Conservation (phyloP, 441 rosid genomes). For the Euphorbia celastroides region DNA sequence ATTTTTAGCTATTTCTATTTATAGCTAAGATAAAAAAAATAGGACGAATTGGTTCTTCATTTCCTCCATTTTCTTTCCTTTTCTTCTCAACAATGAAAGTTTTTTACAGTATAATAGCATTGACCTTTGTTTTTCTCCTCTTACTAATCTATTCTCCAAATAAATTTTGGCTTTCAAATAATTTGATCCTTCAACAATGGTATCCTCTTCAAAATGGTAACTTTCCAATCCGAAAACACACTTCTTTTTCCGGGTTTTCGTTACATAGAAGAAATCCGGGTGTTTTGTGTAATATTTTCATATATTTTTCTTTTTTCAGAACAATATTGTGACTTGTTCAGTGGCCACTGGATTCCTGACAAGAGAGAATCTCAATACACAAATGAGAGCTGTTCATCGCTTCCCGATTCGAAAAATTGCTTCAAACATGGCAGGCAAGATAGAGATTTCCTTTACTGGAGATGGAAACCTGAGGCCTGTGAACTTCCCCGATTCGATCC, state of each 20-base stretch:
- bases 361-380: conserved; percentile 44
- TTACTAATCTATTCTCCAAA: conserved; percentile 8
- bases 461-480: conserved; percentile 85
- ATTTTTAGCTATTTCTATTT: neutral
- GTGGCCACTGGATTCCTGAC: conserved; percentile 73
- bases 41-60: neutral
- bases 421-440: conserved; percentile 63
- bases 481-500: conserved; percentile 64
- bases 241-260: neutral
- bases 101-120: conserved; percentile 4
- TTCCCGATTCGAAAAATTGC: conserved; percentile 71
- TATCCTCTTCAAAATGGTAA: conserved; percentile 15
- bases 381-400: conserved; percentile 54
- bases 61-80: neutral
- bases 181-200: conserved; percentile 3
- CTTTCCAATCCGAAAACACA: neutral
- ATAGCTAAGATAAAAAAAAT: neutral
- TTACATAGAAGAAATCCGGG: neutral
- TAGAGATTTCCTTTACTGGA: conserved; percentile 62
- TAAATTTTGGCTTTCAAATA: neutral
- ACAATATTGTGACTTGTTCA: conserved; percentile 47
- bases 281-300: conserved; percentile 3
- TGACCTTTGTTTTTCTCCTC: conserved; percentile 6
- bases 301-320: conserved; percentile 4
- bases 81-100: conserved; percentile 7